These are phyloP conservation scores for Paxillus rubicundulus DNA, from an alignment of 768 basidiomycete genomes.

Conservation along the genomic window DNA sequence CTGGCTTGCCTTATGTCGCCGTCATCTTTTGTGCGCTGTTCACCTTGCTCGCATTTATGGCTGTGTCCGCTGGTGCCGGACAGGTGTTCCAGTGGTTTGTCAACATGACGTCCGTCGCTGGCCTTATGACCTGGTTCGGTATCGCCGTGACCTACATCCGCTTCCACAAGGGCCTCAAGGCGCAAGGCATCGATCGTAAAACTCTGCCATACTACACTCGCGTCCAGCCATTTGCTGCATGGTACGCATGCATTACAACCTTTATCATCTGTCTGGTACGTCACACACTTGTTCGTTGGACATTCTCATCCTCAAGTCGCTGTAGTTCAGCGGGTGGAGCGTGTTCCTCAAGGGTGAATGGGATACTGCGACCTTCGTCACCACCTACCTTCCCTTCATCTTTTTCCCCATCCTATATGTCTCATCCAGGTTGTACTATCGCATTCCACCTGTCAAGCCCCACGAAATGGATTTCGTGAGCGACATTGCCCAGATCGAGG, in stretches of 20 bases:
- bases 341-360: conserved; percentile 55
- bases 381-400: conserved; percentile 73
- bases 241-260: conserved; percentile 37
- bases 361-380: conserved; percentile 69
- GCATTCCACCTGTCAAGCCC: conserved; percentile 27
- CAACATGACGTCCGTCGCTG: conserved; percentile 67
- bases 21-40: conserved; percentile 70
- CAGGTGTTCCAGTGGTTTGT: conserved; percentile 79
- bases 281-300: conserved; percentile 4
- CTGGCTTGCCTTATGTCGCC: conserved; percentile 75
- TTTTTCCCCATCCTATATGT: conserved; percentile 76
- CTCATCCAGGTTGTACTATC: conserved; percentile 48
- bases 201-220: conserved; percentile 67
- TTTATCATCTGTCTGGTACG: conserved; percentile 63
- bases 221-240: conserved; percentile 75
- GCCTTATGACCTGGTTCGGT: conserved; percentile 80
- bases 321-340: conserved; percentile 46
- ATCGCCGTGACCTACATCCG: conserved; percentile 77
- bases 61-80: conserved; percentile 59
- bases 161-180: conserved; percentile 80
- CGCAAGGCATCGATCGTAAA: conserved; percentile 71
- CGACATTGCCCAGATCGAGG: conserved; percentile 67
- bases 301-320: conserved; percentile 28
- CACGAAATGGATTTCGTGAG: conserved; percentile 84
- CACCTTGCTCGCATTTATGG: conserved; percentile 80